Base-by-base conservation (phyloP, 2,329 filamentous ascomycete genomes). In the Thelonectria blattea region DNA sequence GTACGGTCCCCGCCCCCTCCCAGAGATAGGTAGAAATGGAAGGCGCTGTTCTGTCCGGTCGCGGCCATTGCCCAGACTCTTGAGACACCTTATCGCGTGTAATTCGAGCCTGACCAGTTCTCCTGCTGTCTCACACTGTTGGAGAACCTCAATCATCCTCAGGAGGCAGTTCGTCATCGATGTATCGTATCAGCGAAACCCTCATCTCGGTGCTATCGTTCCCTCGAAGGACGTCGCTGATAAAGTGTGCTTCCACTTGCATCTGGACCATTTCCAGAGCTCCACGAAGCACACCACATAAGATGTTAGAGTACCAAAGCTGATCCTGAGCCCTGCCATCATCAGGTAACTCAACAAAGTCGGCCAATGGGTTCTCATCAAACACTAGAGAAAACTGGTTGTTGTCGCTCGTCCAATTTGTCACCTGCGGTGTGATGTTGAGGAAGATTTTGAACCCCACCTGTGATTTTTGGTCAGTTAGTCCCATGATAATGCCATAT, bases 381-480 rank as follows among this genome's bases (percentile, higher is more conserved):
- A 99, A 97, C 15, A 97, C 86, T 12, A 99, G 83, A 0, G 93
- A 97, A 80, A 99, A 99, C 68, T 96, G 92, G 75, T 97, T 97
- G 79, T 89, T 95, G 78, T 99, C 95, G 74, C 86, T 91, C 20
- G 93, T 95, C 95, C 95, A 99, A 74, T 96, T 97, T 49, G 93
- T 92, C 65, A 98, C 89, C 8, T 89, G 91, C 0, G 95, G 95
- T 4, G 93, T 96, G 69, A 97, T 93, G 73, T 99, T 99, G 62
- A 99, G 86, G 76, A 99, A 99, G 67, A 99, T 97, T 80, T 99
- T 98, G 81, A 99, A 99, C 58, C 95, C 95, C 66, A 99, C 91
- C 91, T 97, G 65, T 18, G 62, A 3, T 52, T 27, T 8, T 30
- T 11, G 27, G 62, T 75, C 57, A 73, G 71, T 46, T 32, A 32